These are phyloP conservation scores for Epichloe hybrida DNA, from an alignment of 2,329 filamentous ascomycete genomes.

Conservation along the genomic window DNA sequence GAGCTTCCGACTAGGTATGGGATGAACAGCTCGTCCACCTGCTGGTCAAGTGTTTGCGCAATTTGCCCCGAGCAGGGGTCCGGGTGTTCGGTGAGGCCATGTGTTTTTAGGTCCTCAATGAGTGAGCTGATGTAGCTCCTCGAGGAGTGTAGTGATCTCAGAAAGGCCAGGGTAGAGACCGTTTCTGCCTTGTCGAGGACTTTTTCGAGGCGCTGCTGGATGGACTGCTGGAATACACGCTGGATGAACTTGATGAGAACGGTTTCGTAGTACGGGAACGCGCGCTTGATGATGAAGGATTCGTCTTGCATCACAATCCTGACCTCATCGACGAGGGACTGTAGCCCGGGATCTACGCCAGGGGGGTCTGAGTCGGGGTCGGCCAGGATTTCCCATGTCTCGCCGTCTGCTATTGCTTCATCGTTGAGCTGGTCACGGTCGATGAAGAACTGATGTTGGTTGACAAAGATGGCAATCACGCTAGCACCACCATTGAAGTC, in stretches of 20 bases:
- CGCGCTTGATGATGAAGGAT: conserved; percentile 88
- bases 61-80: conserved; percentile 82
- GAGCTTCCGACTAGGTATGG: conserved; percentile 56
- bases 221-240: conserved; percentile 92
- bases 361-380: conserved; percentile 90
- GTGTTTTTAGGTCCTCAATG: conserved; percentile 85
- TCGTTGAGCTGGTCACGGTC: conserved; percentile 85
- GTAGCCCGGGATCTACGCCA: conserved; percentile 79
- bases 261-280: conserved; percentile 92
- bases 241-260: conserved; percentile 89
- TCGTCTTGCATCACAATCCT: conserved; percentile 94
- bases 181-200: conserved; percentile 89
- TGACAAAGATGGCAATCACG: conserved; percentile 92
- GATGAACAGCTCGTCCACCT: conserved; percentile 65
- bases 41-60: conserved; percentile 58
- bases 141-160: conserved; percentile 82
- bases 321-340: conserved; percentile 87
- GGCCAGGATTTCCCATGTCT: conserved; percentile 81
- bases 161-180: conserved; percentile 81
- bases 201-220: conserved; percentile 90
- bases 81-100: conserved; percentile 89
- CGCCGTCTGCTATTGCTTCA: conserved; percentile 60
- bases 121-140: conserved; percentile 76
- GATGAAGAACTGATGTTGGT: conserved; percentile 99
- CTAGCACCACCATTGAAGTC: conserved; percentile 95